Percentiles rank a stretch among this genome's conserved stretches.
Evolutionary conservation across 78 protist species (phyloP).

Genomic region (Bodo saltans): DNA sequence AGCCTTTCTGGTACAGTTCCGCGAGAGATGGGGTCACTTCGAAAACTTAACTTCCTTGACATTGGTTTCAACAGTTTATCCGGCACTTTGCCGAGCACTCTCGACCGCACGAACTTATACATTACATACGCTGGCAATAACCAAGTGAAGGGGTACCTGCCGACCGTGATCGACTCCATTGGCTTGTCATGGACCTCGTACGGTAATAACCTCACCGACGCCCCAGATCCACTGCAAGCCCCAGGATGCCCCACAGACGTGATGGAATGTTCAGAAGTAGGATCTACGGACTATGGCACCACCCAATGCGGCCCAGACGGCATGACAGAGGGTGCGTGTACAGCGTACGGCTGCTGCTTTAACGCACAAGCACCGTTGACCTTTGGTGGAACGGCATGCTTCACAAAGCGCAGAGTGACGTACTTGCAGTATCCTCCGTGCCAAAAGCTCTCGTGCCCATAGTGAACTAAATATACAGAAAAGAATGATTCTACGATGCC

Average conservation of each 20-base stretch:
- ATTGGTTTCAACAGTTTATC: background rate
- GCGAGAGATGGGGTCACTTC: background rate
- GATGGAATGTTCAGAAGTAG: background rate
- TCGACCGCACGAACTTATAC: background rate
- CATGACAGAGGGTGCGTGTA: slow-evolving; percentile 9
- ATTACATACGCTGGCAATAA: background rate
- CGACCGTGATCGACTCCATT: background rate
- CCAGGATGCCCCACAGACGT: background rate
- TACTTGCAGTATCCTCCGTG: background rate
- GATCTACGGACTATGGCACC: background rate
- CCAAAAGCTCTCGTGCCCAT: too few relatives aligned
- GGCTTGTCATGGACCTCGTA: background rate
- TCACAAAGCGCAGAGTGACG: slow-evolving; percentile 1
- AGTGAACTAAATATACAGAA: too few relatives aligned
- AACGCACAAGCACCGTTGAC: slow-evolving; percentile 9
- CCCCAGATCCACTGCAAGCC: background rate
- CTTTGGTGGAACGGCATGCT: slow-evolving; percentile 2
- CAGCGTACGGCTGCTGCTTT: slow-evolving; percentile 6
- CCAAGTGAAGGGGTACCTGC: slow-evolving; percentile 8
- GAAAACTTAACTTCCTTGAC: background rate
- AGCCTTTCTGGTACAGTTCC: background rate
- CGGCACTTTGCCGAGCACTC: background rate
- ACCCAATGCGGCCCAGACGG: background rate
- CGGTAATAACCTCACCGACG: background rate
- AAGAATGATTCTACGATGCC: too few relatives aligned